Conservation (phyloP, 352 stramenopile genomes). For the Aphanomyces astaci region DNA sequence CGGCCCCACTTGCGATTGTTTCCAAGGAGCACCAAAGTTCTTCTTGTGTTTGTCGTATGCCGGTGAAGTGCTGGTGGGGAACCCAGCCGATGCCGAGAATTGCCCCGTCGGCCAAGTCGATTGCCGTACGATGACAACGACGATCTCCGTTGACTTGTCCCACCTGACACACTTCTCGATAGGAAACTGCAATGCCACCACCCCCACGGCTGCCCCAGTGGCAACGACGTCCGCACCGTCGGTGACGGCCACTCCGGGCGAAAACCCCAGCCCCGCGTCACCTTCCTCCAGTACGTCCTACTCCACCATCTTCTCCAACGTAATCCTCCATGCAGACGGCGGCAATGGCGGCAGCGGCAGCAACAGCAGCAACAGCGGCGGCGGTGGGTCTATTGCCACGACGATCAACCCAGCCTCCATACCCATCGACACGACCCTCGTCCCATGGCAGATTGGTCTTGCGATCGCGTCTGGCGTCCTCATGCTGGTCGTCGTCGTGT, state of each 20-base stretch:
- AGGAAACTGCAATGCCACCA: not conserved
- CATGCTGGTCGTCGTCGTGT: slow-evolving; percentile 11
- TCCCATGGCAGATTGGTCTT: slow-evolving; percentile 22
- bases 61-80: not conserved
- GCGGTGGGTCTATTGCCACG: too few relatives aligned
- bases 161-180: too few relatives aligned
- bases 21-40: not conserved
- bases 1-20: not conserved
- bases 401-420: not conserved
- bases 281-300: not conserved
- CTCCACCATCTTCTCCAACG: too few relatives aligned
- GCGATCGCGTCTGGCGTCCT: slow-evolving; percentile 18
- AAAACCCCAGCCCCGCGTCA: not conserved
- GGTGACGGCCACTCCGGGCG: not conserved
- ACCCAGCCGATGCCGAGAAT: not conserved
- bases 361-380: too few relatives aligned
- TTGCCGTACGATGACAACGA: not conserved
- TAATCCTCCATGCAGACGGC: too few relatives aligned
- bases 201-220: not conserved
- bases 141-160: too few relatives aligned
- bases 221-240: not conserved
- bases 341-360: too few relatives aligned
- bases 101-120: not conserved
- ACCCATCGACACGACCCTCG: not conserved
- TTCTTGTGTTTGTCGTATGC: not conserved